Evolutionary conservation across 106 monocot species (phyloP).

Genomic region (Amphibolis antarctica): DNA sequence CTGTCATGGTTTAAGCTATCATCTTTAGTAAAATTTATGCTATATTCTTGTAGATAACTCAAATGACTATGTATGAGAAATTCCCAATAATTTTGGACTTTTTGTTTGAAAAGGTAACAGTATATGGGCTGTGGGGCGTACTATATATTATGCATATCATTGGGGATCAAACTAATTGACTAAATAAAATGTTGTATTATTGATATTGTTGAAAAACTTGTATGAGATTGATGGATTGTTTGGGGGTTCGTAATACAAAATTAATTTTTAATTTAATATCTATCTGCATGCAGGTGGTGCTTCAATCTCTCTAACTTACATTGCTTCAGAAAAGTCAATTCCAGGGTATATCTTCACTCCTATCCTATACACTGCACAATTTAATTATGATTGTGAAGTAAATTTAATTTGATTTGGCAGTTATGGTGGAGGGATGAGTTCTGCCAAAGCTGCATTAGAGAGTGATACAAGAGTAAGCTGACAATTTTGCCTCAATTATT

Average conservation of each 20-base stretch:
- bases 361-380: background rate
- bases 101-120: background rate
- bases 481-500: background rate
- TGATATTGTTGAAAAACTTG: too few relatives aligned
- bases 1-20: too few relatives aligned
- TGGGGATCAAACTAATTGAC: too few relatives aligned
- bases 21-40: too few relatives aligned
- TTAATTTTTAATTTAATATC: background rate
- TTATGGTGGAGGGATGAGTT: slow-evolving; percentile 98
- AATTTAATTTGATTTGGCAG: slow-evolving; percentile 8
- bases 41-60: too few relatives aligned
- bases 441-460: slow-evolving; percentile 91
- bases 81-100: background rate
- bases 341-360: slow-evolving; percentile 34
- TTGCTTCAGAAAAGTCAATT: slow-evolving; percentile 82
- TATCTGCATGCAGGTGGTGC: slow-evolving; percentile 24
- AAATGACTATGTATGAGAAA: too few relatives aligned
- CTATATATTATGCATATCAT: too few relatives aligned
- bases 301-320: slow-evolving; percentile 70
- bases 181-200: too few relatives aligned
- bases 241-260: too few relatives aligned
- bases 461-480: slow-evolving; percentile 71
- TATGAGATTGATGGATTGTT: too few relatives aligned
- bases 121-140: too few relatives aligned
- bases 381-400: background rate